Base-by-base conservation (phyloP, 140 eudicot genomes). In the Oenanthe javanica region DNA sequence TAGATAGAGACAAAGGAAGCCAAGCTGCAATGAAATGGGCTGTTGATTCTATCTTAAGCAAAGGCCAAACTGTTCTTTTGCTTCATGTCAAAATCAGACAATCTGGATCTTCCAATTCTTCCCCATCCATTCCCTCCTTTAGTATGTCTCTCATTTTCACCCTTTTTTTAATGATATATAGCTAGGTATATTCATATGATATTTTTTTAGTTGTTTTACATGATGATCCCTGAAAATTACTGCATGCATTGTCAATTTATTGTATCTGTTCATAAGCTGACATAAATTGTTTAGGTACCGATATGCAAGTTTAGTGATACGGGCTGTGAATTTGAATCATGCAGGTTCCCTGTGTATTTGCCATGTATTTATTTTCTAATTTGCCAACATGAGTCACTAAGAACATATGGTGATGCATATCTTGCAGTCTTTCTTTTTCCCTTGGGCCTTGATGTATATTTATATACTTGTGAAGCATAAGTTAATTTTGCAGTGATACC, bases 1-100 rank as follows among this genome's bases (percentile, higher is more conserved):
- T 93, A 27, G 97, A 93, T 80, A 93, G 85, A 72, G 91, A 91
- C 55, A 93, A 91, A 88, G 81, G 83, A 54, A 93, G 98, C 90
- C 94, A 88, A 82, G 69, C 83, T 76, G 95, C 98, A 1, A 73
- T 93, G 76, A 89, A 81, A 85, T 93, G 97, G 98, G 90, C 90
- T 12, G 77, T 87, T 66, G 93, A 91, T 38, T 81, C 85, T 67
- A 79, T 91, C 79, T 86, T 93, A 31, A 19, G 64, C 85, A 88
- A 79, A 31, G 98, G 91, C 83, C 98, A 89, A 80, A 77, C 89
- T 75, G 61, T 91, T 2, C 79, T 89, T 75, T 88, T 91, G 86
- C 71, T 93, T n/a, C 94, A 93, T 87, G 91, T 93, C 67, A 79
- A 81, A 31, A 84, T 79, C 59, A 89, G 3, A 61, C 3, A 31